Conservation (phyloP, 352 stramenopile species). For the Pythium sp. region DNA sequence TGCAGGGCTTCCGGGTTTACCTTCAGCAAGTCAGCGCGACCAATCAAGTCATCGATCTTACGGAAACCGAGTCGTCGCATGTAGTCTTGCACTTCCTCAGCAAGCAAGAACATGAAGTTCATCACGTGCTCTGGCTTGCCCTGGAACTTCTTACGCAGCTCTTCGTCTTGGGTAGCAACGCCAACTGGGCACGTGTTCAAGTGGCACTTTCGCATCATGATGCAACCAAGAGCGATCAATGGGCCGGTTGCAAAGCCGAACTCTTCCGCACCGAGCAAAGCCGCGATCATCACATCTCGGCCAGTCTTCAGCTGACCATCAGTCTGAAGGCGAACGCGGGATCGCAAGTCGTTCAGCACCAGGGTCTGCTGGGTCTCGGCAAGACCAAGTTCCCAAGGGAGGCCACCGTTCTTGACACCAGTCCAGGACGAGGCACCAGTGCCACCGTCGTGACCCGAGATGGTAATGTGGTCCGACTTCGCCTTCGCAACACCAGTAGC, state of each 20-base stretch:
- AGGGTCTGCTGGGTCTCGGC: slow-evolving; percentile 97
- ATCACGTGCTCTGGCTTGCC: slow-evolving; percentile 96
- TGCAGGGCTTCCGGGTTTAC: slow-evolving; percentile 77
- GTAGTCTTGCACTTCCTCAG: slow-evolving; percentile 90
- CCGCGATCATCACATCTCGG: slow-evolving; percentile 93
- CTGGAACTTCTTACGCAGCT: slow-evolving; percentile 95
- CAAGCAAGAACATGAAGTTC: slow-evolving; percentile 97
- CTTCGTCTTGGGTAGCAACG: slow-evolving; percentile 96
- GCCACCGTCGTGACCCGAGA: slow-evolving; percentile 94
- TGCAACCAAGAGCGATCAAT: slow-evolving; percentile 95
- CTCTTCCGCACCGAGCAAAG: slow-evolving; percentile 94
- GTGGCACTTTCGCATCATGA: slow-evolving; percentile 98
- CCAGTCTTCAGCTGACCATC: slow-evolving; percentile 95
- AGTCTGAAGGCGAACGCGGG: slow-evolving; percentile 92
- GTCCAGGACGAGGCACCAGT: slow-evolving; percentile 95
- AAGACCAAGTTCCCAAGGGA: slow-evolving; percentile 95
- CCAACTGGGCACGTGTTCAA: slow-evolving; percentile 98
- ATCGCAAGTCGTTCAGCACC: slow-evolving; percentile 94
- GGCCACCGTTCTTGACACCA: slow-evolving; percentile 91
- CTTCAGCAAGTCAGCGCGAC: slow-evolving; percentile 92
- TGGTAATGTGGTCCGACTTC: slow-evolving; percentile 94
- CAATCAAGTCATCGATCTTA: slow-evolving; percentile 93
- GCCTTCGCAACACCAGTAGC: slow-evolving; percentile 90
- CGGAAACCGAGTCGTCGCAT: slow-evolving; percentile 87
- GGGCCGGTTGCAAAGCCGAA: slow-evolving; percentile 95